Conservation (phyloP, 257 asterid genomes). For the Nicotiana noctiflora region DNA sequence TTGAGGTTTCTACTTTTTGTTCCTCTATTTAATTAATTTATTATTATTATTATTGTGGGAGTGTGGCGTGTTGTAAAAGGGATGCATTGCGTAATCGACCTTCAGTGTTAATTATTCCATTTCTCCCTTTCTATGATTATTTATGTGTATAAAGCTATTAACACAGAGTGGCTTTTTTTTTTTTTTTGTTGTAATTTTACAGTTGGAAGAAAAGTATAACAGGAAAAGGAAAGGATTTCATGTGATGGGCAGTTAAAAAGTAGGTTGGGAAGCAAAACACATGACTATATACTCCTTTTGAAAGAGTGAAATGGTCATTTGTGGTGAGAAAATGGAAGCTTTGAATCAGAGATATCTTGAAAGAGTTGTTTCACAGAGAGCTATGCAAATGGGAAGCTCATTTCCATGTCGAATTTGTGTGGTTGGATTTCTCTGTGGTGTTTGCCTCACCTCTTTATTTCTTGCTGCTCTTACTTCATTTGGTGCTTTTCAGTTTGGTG, state of each 20-base stretch:
- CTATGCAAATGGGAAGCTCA: constrained; percentile 64
- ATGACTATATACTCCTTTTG: background rate
- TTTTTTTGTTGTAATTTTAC: constrained; percentile 4
- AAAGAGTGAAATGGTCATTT: constrained; percentile 5
- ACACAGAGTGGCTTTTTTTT: background rate
- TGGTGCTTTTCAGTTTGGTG: constrained; percentile 40
- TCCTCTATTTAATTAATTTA: background rate
- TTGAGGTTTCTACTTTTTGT: background rate
- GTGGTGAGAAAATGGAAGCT: constrained; percentile 40
- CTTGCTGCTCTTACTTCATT: constrained; percentile 61
- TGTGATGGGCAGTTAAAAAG: constrained; percentile 43
- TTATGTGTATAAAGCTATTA: background rate
- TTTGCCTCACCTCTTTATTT: constrained; percentile 76
- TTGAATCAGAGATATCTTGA: constrained; percentile 56
- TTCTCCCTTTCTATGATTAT: background rate
- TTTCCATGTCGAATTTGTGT: constrained; percentile 77
- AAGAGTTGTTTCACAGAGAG: constrained; percentile 73
- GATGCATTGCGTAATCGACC: background rate
- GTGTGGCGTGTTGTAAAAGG: background rate
- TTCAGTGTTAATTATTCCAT: background rate
- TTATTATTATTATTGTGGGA: background rate
- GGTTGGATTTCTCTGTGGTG: constrained; percentile 74
- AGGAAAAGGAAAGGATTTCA: constrained; percentile 14
- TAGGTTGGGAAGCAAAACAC: constrained; percentile 27
- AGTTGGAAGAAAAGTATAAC: background rate